These are phyloP conservation scores for Penicillium paxilli DNA, from an alignment of 495 filamentous ascomycete species.

Conservation along the genomic window DNA sequence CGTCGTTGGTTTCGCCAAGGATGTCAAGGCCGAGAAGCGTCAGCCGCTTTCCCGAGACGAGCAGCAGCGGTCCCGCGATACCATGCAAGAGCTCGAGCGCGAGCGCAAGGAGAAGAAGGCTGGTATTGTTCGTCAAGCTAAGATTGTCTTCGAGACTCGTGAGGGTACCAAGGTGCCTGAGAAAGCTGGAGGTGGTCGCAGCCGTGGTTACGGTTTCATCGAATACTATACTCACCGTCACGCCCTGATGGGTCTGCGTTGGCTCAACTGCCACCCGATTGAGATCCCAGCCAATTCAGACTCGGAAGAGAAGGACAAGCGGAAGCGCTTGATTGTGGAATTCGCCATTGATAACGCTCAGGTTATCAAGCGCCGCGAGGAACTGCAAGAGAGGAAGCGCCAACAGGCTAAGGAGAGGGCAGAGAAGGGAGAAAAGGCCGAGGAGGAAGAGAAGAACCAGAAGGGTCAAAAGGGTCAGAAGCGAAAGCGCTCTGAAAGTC, in stretches of 20 bases:
- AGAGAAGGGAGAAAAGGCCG: conserved; percentile 17
- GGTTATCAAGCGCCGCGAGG: conserved; percentile 76
- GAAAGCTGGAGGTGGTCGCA: conserved; percentile 70
- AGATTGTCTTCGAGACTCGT: conserved; percentile 85
- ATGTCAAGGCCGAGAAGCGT: conserved; percentile 74
- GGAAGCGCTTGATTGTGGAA: conserved; percentile 86
- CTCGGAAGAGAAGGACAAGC: conserved; percentile 55
- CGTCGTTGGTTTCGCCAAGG: conserved; percentile 88
- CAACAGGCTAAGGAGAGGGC: conserved; percentile 21
- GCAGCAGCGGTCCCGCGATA: conserved; percentile 68
- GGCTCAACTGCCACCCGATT: conserved; percentile 85
- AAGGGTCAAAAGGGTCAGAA: conserved; percentile 29
- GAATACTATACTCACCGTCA: conserved; percentile 93
- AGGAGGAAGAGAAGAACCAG: conserved; percentile 23
- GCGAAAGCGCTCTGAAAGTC: conserved; percentile 42
- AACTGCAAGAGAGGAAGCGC: conserved; percentile 63
- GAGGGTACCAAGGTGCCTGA: conserved; percentile 81
- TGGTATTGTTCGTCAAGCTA: conserved; percentile 93
- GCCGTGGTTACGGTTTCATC: conserved; percentile 94
- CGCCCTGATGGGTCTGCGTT: conserved; percentile 92
- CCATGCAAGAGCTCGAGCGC: conserved; percentile 77
- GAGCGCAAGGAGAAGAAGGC: conserved; percentile 78
- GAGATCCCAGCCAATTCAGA: conserved; percentile 30
- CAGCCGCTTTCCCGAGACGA: conserved; percentile 85
- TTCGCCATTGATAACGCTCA: conserved; percentile 99